Base-by-base conservation (phyloP, 2,329 filamentous ascomycete genomes). In the Coniella lustricola region DNA sequence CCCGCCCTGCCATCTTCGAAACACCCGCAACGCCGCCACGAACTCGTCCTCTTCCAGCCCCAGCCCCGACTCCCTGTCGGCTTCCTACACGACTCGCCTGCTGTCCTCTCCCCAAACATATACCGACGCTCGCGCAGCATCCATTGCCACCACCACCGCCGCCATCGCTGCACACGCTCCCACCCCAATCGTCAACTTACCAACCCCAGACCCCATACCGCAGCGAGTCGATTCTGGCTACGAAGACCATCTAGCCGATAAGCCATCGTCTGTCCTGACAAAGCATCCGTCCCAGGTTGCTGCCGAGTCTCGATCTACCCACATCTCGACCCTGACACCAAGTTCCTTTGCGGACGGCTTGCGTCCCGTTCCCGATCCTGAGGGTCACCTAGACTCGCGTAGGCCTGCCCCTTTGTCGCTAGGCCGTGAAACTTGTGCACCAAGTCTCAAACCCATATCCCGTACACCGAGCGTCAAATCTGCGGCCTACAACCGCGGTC, bases 401-500 rank as follows among this genome's bases (percentile, higher is more conserved):
- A 60, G 62, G 5, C 60, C 60, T 17, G 54, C 54, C 13, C 46
- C 53, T 7, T 46, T 57, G 20, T 55, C 54, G 34, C 57, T 72
- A 25, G 65, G 67, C 31, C 67, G 64, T 54, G 68, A 70, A 52
- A 57, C 64, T 9, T 74, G 72, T 0, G 60, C 64, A 4, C 67
- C 74, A 17, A 75, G 67, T 29, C 61, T 79, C n/a, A 67, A 65
- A 40, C 74, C 75, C 5, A 60, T 82, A 16, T 76, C 76, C 18
- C 71, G 79, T 56, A 82, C 79, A 0, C 79, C 79, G 3, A 84
- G 80, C 59, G 63, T 82, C 52, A 82, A 81, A 58, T 71, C 76
- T 38, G 50, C 56, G n/a, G 69, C 73, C 40, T 64, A 80, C 16
- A 64, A 69, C 38, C 72, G 69, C 59, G 69, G 69, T 52, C 67